phyloP scores from a whole-genome alignment of 495 filamentous ascomycete genomes.

The Tuber melanosporum region DNA sequence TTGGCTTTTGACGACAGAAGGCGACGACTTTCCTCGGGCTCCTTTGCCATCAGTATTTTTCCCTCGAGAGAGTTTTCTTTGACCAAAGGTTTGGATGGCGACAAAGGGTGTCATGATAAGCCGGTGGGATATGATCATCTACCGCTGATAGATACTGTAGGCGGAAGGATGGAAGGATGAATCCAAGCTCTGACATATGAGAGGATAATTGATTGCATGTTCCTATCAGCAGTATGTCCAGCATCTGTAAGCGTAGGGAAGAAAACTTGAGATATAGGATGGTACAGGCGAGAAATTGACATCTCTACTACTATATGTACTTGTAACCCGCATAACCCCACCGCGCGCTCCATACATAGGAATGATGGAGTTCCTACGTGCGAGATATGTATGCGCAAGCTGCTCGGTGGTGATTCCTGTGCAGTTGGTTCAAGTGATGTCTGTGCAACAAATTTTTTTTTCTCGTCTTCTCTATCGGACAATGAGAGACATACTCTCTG shows the following conservation, averaged over 20 bases:
- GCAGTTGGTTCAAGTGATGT: background rate
- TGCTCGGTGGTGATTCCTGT: background rate
- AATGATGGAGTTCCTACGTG: background rate
- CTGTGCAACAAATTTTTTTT: background rate
- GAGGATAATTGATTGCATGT: background rate
- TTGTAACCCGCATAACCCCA: background rate
- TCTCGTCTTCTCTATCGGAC: background rate
- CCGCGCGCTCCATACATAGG: background rate
- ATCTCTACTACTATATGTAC: background rate
- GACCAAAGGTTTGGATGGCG: too few species aligned
- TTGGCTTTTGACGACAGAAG: background rate
- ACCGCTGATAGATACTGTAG: background rate
- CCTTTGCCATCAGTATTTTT: background rate
- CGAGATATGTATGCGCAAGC: background rate
- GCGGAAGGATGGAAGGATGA: background rate
- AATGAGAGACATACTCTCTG: background rate
- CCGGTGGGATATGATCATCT: background rate
- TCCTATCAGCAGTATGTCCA: background rate
- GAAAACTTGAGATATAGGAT: background rate
- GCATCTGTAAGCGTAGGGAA: background rate
- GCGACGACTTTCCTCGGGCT: background rate
- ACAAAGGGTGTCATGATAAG: background rate
- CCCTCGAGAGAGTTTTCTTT: too few species aligned
- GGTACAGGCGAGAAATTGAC: background rate
- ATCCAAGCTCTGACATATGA: background rate